Percentiles rank a stretch among this genome's conserved stretches.
Evolutionary conservation across 1,284 basidiomycete species (phyloP).

Genomic region (Pseudozyma pruni): DNA sequence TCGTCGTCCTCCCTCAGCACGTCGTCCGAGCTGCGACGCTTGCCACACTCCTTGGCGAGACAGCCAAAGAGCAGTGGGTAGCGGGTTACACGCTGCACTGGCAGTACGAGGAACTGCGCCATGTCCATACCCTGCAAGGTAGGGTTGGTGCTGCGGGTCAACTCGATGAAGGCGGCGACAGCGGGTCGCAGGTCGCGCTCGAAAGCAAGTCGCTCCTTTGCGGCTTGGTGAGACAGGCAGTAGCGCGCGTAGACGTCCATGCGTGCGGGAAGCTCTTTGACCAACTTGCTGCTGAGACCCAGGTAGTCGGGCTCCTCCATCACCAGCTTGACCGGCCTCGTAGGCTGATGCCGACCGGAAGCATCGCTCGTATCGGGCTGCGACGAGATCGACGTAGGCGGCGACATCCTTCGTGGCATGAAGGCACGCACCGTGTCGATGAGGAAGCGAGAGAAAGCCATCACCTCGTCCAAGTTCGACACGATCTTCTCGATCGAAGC

Average conservation of each 20-base stretch:
- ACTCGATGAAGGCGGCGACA: conserved; percentile 18
- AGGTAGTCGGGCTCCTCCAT: conserved; percentile 15
- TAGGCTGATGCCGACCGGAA: background rate
- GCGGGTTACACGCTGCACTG: conserved; percentile 22
- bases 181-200: conserved; percentile 13
- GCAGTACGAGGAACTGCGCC: conserved; percentile 20
- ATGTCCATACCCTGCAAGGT: conserved; percentile 27
- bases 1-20: conserved; percentile 20
- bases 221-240: conserved; percentile 11
- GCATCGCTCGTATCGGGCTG: conserved; percentile 3
- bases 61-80: conserved; percentile 27
- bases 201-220: conserved; percentile 20
- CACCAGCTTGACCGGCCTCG: background rate
- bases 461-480: conserved; percentile 27
- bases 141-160: conserved; percentile 20
- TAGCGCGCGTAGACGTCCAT: conserved; percentile 26
- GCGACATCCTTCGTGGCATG: conserved; percentile 3
- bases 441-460: conserved; percentile 17
- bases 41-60: conserved; percentile 20
- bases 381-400: conserved; percentile 17
- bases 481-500: conserved; percentile 17
- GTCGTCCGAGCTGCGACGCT: conserved; percentile 7
- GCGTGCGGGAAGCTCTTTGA: conserved; percentile 15
- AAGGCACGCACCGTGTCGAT: conserved; percentile 11
- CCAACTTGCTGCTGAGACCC: conserved; percentile 11